Evolutionary conservation across 176 grass and related monocot species (phyloP), one percentile per base, ranked within the genome.

Genomic region (Alloteropsis semialata): DNA sequence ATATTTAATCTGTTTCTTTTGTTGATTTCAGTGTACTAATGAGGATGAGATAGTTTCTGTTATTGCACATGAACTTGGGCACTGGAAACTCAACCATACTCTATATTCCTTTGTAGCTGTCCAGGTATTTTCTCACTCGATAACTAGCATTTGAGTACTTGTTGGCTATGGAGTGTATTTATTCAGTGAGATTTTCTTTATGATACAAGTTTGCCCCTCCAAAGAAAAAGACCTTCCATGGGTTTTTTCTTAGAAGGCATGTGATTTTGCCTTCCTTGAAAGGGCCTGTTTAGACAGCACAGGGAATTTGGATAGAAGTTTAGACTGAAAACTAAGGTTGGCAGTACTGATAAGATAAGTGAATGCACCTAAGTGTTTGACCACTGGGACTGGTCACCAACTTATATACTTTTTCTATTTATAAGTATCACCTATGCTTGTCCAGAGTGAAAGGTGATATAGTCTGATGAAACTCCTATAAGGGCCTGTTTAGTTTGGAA

Each of bases 11-110:
- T 54, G 11, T 42, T 72, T 74, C 14, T 6, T 43, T 15, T 73
- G 58, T 78, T 69, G 50, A 33, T 88, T 90, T 81, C 88, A 99
- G 97, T 99, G 93, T 83, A 90, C 78, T 74, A 87, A 90, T 75
- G 93, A 92, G 77, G 93, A 96, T 77, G 97, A 99, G 83, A 93
- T 96, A 76, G 97, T 99, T 88, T 94, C 97, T 78, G 97, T 99
- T 55, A 91, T 99, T 89, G 97, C 91, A 58, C 97, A 99, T 83
- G 97, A 99, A 88, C 93, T 99, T 87, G 97, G 97, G 69, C 97
- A 99, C 69, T 99, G 97, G 97, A 99, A 99, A 86, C 97, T 96
- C 49, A 99, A 82, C 77, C 97, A 96, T 84, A 96, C 89, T 28
- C 71, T 95, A 34, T 99, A 96, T 90, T 92, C 93, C 38, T 96